Evolutionary conservation across 805 yeast species (phyloP), one percentile per base, ranked within the genome.

Genomic region (Scheffersomyces coipomensis): DNA sequence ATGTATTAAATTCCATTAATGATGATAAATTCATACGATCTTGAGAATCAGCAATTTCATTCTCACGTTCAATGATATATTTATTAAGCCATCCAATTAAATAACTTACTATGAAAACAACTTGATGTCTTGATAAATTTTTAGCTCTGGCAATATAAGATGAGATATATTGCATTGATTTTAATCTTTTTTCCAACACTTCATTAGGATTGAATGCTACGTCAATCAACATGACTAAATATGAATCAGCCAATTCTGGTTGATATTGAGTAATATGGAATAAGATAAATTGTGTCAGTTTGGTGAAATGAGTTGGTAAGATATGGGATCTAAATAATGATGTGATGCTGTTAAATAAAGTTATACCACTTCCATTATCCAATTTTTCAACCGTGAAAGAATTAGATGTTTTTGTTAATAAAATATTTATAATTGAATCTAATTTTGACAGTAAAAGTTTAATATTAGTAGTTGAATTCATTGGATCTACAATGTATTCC

Each of bases 71-170:
- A 33, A 73, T 69, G 24, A 90, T 82, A 57, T 83, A 91, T 47
- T 84, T 77, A 49, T 83, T 79, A 46, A 91, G 66, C 97, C 97
- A 91, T 18, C 83, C 83, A 18, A 85, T 78, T 30, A 91, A 68
- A 56, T 87, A 88, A 43, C 87, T 78, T n/a, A 88, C 78, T 12
- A 93, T 90, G 58, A 86, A 86, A 6, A 83, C 73, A 16, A 93
- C 73, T 61, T 91, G 97, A 27, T 78, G 72, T 37, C 78, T 77
- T 1, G 86, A 69, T 21, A 91, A 68, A 30, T 78, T 76, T 46
- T 81, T 79, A 9, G 96, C 96, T 40, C 99, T 76, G 1, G 98
- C 93, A 42, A 91, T 79, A 55, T 82, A 91, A 2, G 97, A 88
- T 1, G 96, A 83, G 39, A 91, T 73, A 58, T 93, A 91, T 62